Base-by-base conservation (phyloP, 345 rosid species). In the Populus deltoides region DNA sequence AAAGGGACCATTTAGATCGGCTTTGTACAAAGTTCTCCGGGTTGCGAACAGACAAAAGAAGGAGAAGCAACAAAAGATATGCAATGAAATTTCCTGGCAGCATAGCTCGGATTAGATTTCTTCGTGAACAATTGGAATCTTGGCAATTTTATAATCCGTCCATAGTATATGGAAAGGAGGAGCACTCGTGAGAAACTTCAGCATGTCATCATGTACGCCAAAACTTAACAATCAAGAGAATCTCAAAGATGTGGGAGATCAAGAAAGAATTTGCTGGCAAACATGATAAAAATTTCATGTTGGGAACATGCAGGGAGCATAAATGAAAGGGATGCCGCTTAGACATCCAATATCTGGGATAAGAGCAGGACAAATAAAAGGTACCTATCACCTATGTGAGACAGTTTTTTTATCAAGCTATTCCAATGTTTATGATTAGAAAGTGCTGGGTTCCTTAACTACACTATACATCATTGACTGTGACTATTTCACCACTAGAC, bases 241-340 rank as follows among this genome's bases (percentile, higher is more conserved):
- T 5, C 25, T 68, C 31, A 39, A 39, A 15, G 15, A 39, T 2
- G 31, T n/a, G 49, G 45, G 24, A 36, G 49, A 68, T 68, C 4
- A 15, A 36, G 8, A 43, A 11, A 36, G 27, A 38, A 38, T 22
- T 11, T 68, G 47, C 71, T 11, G 71, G 71, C 49, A 38, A 43
- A 38, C 71, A 38, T 25, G 45, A 22, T 39, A 47, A 70, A 69
- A 55, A 65, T 57, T 45, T 73, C 70, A 17, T 66, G 81, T 78
- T 57, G 73, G 59, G 7, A 45, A 27, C 73, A 7, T 27, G 31
- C 31, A 5, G 10, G 20, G 15, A 17, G 72, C 43, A 5, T 6
- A 1, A 16, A 36, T 8, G 35, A 25, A 2, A 45, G 17, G 73
- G 36, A 70, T 13, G 36, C 18, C 66, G 36, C 10, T 4, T 8